Conservation (phyloP, 768 basidiomycete genomes). For the Nevesoporus exiguus region DNA sequence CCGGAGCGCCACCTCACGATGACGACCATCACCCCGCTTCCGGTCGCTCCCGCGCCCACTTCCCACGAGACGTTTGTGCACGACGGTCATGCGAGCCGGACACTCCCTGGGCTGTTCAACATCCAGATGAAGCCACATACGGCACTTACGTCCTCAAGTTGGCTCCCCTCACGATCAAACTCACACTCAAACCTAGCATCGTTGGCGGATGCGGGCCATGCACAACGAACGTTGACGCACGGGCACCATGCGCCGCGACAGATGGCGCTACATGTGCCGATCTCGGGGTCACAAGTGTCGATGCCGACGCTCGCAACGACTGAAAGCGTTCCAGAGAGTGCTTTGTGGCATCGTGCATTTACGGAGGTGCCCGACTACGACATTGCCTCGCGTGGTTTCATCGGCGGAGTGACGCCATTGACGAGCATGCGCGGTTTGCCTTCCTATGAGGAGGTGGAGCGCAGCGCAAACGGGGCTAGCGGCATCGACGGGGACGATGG, state of each 20-base stretch:
- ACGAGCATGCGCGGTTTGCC: slow-evolving; percentile 75
- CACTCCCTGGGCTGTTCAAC: slow-evolving; percentile 49
- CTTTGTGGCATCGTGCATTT: slow-evolving; percentile 57
- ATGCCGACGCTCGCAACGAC: slow-evolving; percentile 2
- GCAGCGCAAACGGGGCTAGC: not conserved
- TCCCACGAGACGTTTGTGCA: slow-evolving; percentile 52
- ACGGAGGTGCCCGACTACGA: slow-evolving; percentile 85
- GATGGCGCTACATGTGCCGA: not conserved
- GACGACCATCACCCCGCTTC: not conserved
- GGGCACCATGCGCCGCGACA: not conserved
- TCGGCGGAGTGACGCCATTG: slow-evolving; percentile 88
- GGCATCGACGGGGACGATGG: not conserved
- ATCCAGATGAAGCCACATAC: slow-evolving; percentile 64
- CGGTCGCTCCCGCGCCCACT: slow-evolving; percentile 11
- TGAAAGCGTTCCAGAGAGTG: slow-evolving; percentile 28
- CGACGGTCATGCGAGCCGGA: slow-evolving; percentile 47
- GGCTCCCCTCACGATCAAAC: slow-evolving; percentile 38
- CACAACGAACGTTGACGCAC: slow-evolving; percentile 6
- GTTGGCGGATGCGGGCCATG: not conserved
- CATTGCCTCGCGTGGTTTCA: slow-evolving; percentile 80
- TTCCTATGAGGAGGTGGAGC: slow-evolving; percentile 73
- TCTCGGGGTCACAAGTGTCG: not conserved
- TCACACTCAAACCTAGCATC: slow-evolving; percentile 32
- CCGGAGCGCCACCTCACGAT: slow-evolving; percentile 44
- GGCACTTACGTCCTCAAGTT: slow-evolving; percentile 39